These are phyloP conservation scores for Stipa capillata DNA, from an alignment of 176 grass and related monocot genomes.

Conservation along the genomic window DNA sequence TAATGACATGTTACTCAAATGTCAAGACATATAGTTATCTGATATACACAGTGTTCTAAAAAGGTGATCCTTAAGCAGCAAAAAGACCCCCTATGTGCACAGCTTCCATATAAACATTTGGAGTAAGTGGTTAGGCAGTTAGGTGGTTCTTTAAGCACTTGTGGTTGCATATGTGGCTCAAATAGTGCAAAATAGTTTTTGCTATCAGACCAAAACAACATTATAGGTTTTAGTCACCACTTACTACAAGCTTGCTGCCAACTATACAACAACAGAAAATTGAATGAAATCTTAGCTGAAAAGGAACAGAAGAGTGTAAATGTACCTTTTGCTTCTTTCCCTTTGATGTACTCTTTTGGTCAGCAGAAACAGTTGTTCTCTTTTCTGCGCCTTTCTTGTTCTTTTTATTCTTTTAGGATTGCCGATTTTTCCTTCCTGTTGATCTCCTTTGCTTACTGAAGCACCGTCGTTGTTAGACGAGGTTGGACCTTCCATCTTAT, in stretches of 20 bases:
- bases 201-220: not conserved
- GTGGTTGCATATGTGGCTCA: not conserved
- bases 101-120: not conserved
- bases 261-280: not conserved
- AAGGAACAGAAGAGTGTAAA: not conserved
- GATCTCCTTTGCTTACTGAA: constrained; percentile 33
- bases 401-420: constrained; percentile 72
- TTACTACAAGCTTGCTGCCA: too few species aligned
- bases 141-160: not conserved
- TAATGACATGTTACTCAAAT: not conserved
- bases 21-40: not conserved
- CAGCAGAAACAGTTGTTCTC: constrained; percentile 32
- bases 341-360: constrained; percentile 43
- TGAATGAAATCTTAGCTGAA: not conserved
- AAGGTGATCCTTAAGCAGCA: not conserved
- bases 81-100: not conserved
- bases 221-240: not conserved
- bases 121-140: not conserved
- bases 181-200: not conserved
- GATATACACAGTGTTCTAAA: not conserved
- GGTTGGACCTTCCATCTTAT: constrained; percentile 30
- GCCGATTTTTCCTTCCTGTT: constrained; percentile 16
- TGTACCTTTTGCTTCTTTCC: constrained; percentile 92
- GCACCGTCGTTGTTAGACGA: constrained; percentile 32
- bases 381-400: constrained; percentile 41